Evolutionary conservation across 352 stramenopile species (phyloP), one percentile per base, ranked within the genome.

Genomic region (Blastocystis sp.): DNA sequence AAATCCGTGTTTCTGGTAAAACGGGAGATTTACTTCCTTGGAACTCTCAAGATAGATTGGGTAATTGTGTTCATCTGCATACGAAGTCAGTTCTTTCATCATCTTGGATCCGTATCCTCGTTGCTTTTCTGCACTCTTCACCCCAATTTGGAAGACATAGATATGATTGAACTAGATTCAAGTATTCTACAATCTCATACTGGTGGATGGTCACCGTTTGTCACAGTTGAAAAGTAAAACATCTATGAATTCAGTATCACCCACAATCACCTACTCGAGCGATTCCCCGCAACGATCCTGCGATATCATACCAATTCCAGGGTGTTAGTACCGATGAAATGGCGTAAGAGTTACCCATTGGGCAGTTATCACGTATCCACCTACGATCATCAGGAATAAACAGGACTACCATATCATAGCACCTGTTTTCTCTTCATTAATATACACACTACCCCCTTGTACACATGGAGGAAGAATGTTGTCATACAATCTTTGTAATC

Each of bases 1-100:
- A 49, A 77, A 77, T 24, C 65, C 65, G 37, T 77, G 65, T 37
- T 77, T 77, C 29, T 51, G 11, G n/a, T 77, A 77, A 29, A 77
- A 77, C 6, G 21, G 7, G 5, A 77, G 9, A 54, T 77, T 77
- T n/a, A 54, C 37, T 27, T 77, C 65, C 54, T 77, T 77, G 11
- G 65, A 77, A n/a, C n/a, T 52, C 43, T 77, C 65, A 5, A 77
- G 7, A 49, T 77, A 77, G 9, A 77, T 49, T 0, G 65, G 65
- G 65, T 52, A 51, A 56, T 77, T 77, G 37, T 77, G 29, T 77
- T 49, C 19, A 35, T 77, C 65, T 77, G 65, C 65, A 32, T 77
- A 77, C 0, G 37, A 29, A 27, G 37, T 56, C 1, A 77, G 21
- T 24, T 54, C 24, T 19, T 19, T 14, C 65, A 77, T 77, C 65